Evolutionary conservation across 169 alveolate genomes (phyloP).

Genomic region (Cryptosporidium xiaoi): DNA sequence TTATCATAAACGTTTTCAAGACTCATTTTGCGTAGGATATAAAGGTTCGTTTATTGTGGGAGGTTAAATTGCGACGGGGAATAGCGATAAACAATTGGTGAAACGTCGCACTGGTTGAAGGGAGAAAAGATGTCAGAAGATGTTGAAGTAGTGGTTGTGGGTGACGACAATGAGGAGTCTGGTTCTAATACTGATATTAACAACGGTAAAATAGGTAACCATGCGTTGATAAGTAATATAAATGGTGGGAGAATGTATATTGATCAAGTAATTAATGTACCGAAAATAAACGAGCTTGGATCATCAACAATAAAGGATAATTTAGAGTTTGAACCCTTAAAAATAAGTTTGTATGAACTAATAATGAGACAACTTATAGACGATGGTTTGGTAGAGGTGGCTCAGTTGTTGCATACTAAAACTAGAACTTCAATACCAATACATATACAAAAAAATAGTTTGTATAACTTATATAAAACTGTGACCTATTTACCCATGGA

Average conservation of each 20-base stretch:
- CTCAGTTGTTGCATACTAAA: constrained; percentile 53
- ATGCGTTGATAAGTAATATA: neutral
- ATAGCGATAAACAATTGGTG: too few relatives aligned
- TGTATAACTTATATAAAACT: constrained; percentile 60
- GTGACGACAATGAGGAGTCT: neutral
- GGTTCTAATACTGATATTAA: neutral
- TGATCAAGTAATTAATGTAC: constrained; percentile 3
- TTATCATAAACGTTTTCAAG: too few relatives aligned
- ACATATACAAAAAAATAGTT: constrained; percentile 16
- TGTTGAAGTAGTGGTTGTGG: too few relatives aligned
- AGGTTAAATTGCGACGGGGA: too few relatives aligned
- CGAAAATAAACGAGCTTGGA: constrained; percentile 28
- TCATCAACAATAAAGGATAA: constrained; percentile 35
- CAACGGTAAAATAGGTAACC: neutral
- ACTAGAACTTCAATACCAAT: constrained; percentile 51
- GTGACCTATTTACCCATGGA: constrained; percentile 66
- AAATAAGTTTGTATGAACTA: constrained; percentile 59
- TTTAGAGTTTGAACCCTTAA: constrained; percentile 57
- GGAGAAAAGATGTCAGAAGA: too few relatives aligned
- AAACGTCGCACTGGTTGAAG: too few relatives aligned
- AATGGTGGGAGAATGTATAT: neutral
- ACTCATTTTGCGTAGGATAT: too few relatives aligned
- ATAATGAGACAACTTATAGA: constrained; percentile 66
- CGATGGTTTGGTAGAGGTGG: constrained; percentile 64
- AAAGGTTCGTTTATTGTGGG: too few relatives aligned